Evolutionary conservation across 495 filamentous ascomycete genomes (phyloP).

Genomic region (Hypoxylon trugodes): DNA sequence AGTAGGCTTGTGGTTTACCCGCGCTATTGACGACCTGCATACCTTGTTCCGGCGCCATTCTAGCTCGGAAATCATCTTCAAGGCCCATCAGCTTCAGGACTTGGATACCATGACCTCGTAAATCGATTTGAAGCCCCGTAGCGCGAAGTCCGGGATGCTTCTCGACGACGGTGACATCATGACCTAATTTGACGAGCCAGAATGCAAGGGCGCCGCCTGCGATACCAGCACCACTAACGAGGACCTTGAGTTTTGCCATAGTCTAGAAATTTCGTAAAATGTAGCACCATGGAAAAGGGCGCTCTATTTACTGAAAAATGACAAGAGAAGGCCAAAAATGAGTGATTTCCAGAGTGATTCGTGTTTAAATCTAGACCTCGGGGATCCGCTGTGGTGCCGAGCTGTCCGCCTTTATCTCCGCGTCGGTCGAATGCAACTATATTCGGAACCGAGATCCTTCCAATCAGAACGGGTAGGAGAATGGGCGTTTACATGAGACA

Average conservation of each 20-base stretch:
- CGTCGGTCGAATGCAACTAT: no score
- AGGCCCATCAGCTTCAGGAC: conserved; percentile 63
- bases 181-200: conserved; percentile 61
- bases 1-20: conserved; percentile 52
- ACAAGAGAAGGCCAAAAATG: no score
- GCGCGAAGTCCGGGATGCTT: conserved; percentile 54
- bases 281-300: no score
- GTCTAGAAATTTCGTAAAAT: not conserved
- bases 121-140: conserved; percentile 61
- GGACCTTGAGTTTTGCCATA: conserved; percentile 49
- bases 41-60: conserved; percentile 50
- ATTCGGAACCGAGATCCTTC: no score
- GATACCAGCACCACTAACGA: conserved; percentile 58
- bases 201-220: conserved; percentile 58
- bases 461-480: no score
- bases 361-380: no score
- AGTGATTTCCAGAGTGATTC: no score
- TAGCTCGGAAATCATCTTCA: conserved; percentile 53
- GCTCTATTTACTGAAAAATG: no score
- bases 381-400: no score
- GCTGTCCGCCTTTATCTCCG: no score
- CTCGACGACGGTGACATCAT: conserved; percentile 62
- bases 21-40: conserved; percentile 51
- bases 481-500: no score
- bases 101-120: conserved; percentile 55